Evolutionary conservation across 23 red algal genomes (phyloP).

Genomic region (Gracilaria caudata): DNA sequence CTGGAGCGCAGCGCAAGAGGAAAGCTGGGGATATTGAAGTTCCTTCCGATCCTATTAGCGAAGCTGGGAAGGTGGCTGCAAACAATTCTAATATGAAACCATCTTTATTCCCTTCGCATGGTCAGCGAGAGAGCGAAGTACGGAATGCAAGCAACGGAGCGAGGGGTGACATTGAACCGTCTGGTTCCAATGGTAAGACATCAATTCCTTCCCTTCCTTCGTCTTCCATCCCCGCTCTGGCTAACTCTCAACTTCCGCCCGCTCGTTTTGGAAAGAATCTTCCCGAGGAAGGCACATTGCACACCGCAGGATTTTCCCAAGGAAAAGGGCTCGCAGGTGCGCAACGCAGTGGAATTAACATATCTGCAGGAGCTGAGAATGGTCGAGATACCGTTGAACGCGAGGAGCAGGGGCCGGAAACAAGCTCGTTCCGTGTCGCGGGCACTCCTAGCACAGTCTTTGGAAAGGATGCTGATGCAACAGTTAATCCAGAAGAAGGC

Average conservation of each 20-base stretch:
- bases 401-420: background rate
- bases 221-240: constrained; percentile 15
- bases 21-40: background rate
- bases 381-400: background rate
- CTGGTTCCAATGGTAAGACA: constrained; percentile 13
- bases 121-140: background rate
- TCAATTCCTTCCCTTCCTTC: constrained; percentile 3
- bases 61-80: background rate
- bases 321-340: background rate
- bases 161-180: background rate
- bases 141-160: background rate
- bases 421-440: background rate
- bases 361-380: background rate
- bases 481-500: background rate
- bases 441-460: background rate
- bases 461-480: background rate
- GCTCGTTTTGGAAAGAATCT: background rate
- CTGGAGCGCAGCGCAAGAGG: background rate
- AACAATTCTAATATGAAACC: background rate
- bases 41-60: background rate
- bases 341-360: background rate
- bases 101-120: background rate
- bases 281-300: background rate
- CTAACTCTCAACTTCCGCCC: constrained; percentile 18
- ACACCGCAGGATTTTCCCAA: background rate